Base-by-base conservation (phyloP, 805 yeast species). In the Candida ortonii region DNA sequence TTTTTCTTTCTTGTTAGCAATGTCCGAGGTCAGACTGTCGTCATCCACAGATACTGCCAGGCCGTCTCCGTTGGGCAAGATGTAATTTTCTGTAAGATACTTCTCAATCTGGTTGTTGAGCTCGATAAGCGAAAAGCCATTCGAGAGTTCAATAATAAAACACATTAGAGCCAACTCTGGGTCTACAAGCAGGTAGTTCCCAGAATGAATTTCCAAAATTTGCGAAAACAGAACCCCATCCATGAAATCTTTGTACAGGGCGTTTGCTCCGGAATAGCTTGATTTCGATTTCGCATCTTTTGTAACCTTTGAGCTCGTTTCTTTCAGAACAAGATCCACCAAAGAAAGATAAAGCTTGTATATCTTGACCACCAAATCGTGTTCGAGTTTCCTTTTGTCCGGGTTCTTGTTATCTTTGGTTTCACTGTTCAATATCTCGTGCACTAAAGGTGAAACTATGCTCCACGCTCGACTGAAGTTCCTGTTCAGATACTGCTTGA, bases 401-500 rank as follows among this genome's bases (percentile, higher is more conserved):
- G 12, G 34, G 7, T 11, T 21, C 8, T 20, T 16, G 16, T 23
- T 20, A 10, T 16, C 22, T 21, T 27, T 33, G 7, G 26, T 27
- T 14, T 33, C 31, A 6, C 38, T 33, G 7, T 28, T 28, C 6
- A 40, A 25, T 7, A 50, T 33, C 5, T 44, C 52, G 11, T 37
- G 22, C 2, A 59, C 38, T 25, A 57, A 22, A 2, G 56, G 52
- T 13, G 25, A 21, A 6, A 48, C 38, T 5, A 56, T 38, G 11
- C 36, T 40, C 59, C 62, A 59, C 3, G 63, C 49, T 8, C 45
- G 35, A 15, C 34, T 34, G 33, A 60, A 60, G 24, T 53, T 50
- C 31, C 59, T 47, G 33, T 65, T 66, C 25, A 68, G 43, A 39
- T 67, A 68, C 40, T 60, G 62, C 39, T 62, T 64, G 32, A 67